Percentiles rank a stretch among this genome's conserved stretches.
Conservation (phyloP, 2,329 filamentous ascomycete species). For the Ascochyta lentis region DNA sequence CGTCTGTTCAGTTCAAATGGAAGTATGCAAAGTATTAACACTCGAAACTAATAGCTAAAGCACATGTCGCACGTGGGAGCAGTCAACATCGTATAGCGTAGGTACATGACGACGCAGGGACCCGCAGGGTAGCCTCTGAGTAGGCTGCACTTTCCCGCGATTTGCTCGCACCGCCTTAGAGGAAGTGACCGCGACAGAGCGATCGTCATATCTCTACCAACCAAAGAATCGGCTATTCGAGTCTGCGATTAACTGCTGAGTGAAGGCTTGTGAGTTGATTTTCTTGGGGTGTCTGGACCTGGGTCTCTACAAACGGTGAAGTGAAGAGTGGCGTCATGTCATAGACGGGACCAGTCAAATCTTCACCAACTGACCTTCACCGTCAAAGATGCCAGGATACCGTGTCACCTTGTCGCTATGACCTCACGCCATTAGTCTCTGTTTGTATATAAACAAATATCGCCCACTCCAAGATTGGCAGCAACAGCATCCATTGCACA, state of each 20-base stretch:
- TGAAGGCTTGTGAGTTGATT: background rate
- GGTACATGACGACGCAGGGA: background rate
- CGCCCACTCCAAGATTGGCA: background rate
- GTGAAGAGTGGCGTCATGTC: background rate
- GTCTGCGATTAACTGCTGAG: background rate
- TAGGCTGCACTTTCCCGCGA: background rate
- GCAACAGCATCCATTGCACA: background rate
- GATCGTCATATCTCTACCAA: too few species aligned
- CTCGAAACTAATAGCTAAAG: background rate
- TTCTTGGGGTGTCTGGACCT: background rate
- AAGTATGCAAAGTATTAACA: too few species aligned
- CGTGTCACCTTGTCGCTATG: background rate
- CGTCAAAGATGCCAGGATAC: background rate
- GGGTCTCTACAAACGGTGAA: background rate
- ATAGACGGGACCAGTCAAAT: background rate
- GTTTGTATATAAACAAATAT: slow-evolving; percentile 10
- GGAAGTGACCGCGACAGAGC: background rate
- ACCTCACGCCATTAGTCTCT: background rate
- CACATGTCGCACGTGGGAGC: background rate
- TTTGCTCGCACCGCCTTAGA: background rate
- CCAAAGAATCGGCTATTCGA: too few species aligned
- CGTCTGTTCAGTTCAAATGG: too few species aligned
- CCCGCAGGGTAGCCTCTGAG: background rate
- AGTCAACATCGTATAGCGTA: background rate
- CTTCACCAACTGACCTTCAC: slow-evolving; percentile 7